Evolutionary conservation across 768 basidiomycete species (phyloP).

Genomic region (Termitomyces sp.): DNA sequence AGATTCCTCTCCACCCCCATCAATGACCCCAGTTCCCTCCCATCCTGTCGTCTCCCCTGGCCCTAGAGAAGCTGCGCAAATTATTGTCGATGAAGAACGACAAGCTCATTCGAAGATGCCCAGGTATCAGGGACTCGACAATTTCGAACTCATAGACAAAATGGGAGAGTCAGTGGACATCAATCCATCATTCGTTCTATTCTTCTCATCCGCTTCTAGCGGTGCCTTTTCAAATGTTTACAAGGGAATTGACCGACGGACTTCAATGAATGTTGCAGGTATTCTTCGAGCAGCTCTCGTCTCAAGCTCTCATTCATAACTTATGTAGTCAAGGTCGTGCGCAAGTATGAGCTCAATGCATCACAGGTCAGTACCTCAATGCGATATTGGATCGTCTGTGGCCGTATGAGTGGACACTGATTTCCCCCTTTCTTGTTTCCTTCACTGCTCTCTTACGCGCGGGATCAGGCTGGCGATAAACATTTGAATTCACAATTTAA

Average conservation of each 20-base stretch:
- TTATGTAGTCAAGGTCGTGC: constrained; percentile 81
- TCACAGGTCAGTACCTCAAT: constrained; percentile 63
- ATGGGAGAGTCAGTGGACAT: constrained; percentile 82
- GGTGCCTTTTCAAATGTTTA: constrained; percentile 99
- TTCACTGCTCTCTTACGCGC: constrained; percentile 26
- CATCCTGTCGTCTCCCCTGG: constrained; percentile 21
- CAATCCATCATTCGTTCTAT: constrained; percentile 11
- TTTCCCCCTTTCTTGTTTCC: constrained; percentile 20
- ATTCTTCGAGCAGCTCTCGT: constrained; percentile 21
- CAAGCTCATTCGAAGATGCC: constrained; percentile 77
- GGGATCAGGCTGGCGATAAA: constrained; percentile 78
- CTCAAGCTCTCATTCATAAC: constrained; percentile 15
- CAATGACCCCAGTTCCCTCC: constrained; percentile 17
- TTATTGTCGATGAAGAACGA: constrained; percentile 72
- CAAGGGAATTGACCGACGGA: constrained; percentile 75
- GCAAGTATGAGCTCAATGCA: constrained; percentile 87
- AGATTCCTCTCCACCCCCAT: constrained; percentile 26
- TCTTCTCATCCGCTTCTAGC: constrained; percentile 31
- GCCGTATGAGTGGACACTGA: constrained; percentile 14
- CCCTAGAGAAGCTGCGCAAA: constrained; percentile 47
- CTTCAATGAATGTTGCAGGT: constrained; percentile 82
- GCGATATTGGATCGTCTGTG: constrained; percentile 19
- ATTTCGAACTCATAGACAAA: constrained; percentile 71
- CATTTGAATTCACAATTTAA: constrained; percentile 93
- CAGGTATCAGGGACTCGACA: constrained; percentile 78